Evolutionary conservation across 257 asterid species (phyloP), one percentile per base, ranked within the genome.

Genomic region (Forsythia viridissima): DNA sequence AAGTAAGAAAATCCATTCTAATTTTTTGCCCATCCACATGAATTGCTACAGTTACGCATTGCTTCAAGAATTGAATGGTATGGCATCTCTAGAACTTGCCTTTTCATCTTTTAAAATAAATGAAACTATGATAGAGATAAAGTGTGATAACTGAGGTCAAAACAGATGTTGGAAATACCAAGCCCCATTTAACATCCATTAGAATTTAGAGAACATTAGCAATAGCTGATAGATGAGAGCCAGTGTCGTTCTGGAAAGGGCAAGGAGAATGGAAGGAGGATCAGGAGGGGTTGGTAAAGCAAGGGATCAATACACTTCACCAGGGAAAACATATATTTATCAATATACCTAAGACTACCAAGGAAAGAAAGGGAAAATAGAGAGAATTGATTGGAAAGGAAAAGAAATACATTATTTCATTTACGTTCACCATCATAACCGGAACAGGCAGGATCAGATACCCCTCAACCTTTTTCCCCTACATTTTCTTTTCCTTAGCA

Each of bases 1-100:
- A 37, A 73, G 43, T 6, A 66, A 77, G 77, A 59, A n/a, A 11
- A 59, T 72, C 9, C 52, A 30, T 71, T 48, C 72, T 63, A 48
- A 63, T 46, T 37, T 20, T 57, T 68, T 76, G 30, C 63, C 71
- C 15, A 72, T 24, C 34, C 66, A 74, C 71, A 46, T 30, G 70
- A 69, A 38, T 59, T 43, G 61, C 77, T 43, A 66, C 52, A 9
- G 52, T 51, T 66, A 39, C 16, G 40, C 42, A 61, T 55, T 37
- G 4, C 21, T 37, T 63, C 20, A 15, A 63, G 48, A 73, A 71
- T 18, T 66, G 51, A 9, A 39, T 43, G 13, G 16, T 43, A 72
- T 61, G 36, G 42, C 55, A 67, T 52, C 30, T 11, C 42, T 38
- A 44, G 55, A 24, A 24, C 24, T 20, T 40, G 68, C 44, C 37